A percentile compares a stretch with the other conserved stretches of the same genome.
Evolutionary conservation across 768 basidiomycete genomes (phyloP).

Genomic region (Xerocomellus chrysenteron): DNA sequence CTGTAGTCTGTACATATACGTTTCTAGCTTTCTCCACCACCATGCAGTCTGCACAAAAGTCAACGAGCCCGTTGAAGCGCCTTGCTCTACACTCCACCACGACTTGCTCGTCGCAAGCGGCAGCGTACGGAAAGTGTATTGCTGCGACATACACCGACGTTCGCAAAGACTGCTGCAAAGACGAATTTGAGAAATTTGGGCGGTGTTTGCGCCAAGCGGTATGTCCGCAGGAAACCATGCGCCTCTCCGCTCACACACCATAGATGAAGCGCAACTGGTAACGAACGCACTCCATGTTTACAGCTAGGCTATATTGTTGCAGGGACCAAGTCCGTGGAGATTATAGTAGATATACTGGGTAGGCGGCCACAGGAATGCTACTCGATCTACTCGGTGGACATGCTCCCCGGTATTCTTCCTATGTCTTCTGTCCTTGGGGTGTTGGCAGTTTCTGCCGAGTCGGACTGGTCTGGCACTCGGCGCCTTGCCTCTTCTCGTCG

Average conservation of each 20-base stretch:
- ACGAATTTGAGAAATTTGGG: constrained; percentile 83
- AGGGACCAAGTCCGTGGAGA: constrained; percentile 9
- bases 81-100: constrained; percentile 71
- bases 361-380: constrained; percentile 14
- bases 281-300: constrained; percentile 6
- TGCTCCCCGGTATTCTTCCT: constrained; percentile 35
- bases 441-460: constrained; percentile 22
- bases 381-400: constrained; percentile 20
- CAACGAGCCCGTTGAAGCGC: constrained; percentile 51
- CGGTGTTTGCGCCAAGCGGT: constrained; percentile 80
- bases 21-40: background rate
- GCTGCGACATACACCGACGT: constrained; percentile 81
- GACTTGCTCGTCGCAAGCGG: constrained; percentile 71
- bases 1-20: background rate
- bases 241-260: background rate
- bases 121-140: constrained; percentile 87
- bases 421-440: constrained; percentile 39
- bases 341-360: constrained; percentile 18
- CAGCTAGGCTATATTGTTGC: constrained; percentile 4
- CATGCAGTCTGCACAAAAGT: constrained; percentile 28
- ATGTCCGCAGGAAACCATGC: constrained; percentile 32
- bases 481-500: constrained; percentile 45
- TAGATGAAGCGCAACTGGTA: constrained; percentile 62
- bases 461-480: constrained; percentile 25
- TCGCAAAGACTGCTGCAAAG: constrained; percentile 76